phyloP scores from a whole-genome alignment of 768 basidiomycete genomes.

The Lactifluus subvellereus region DNA sequence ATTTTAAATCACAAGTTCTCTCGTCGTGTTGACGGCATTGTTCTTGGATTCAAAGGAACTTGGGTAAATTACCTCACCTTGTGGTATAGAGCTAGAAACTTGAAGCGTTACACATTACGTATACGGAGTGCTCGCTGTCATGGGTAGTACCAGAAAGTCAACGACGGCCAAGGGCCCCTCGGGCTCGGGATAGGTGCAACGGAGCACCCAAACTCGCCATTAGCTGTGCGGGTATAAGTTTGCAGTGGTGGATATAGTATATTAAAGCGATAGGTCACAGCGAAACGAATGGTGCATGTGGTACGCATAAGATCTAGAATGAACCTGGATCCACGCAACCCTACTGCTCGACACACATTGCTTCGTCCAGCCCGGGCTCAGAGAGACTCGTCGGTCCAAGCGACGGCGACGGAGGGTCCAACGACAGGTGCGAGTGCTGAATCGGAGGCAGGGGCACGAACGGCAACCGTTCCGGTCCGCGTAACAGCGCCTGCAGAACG shows the following conservation, averaged over 20 bases:
- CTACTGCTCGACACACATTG: conserved; percentile 18
- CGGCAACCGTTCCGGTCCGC: background rate
- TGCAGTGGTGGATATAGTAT: background rate
- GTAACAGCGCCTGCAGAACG: conserved; percentile 8
- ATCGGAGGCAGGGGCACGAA: background rate
- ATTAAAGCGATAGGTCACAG: background rate
- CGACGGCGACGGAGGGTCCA: background rate
- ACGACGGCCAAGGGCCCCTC: too few relatives aligned
- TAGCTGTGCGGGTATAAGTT: background rate
- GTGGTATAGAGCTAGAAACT: too few relatives aligned
- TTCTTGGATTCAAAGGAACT: background rate
- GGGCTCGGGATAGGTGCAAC: background rate
- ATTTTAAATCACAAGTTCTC: background rate
- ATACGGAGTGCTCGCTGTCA: too few relatives aligned
- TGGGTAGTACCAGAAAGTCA: too few relatives aligned
- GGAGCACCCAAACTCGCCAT: background rate
- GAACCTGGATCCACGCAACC: background rate
- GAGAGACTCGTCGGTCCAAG: background rate
- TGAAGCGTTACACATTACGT: too few relatives aligned
- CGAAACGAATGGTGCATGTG: background rate
- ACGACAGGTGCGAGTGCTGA: background rate
- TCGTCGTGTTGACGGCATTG: background rate
- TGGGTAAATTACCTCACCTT: too few relatives aligned
- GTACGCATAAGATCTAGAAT: background rate
- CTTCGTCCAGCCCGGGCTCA: conserved; percentile 3